Percentiles rank a stretch among this genome's conserved stretches.
Evolutionary conservation across 2,329 filamentous ascomycete genomes (phyloP).

Genomic region (Neopestalotiopsis sp.): DNA sequence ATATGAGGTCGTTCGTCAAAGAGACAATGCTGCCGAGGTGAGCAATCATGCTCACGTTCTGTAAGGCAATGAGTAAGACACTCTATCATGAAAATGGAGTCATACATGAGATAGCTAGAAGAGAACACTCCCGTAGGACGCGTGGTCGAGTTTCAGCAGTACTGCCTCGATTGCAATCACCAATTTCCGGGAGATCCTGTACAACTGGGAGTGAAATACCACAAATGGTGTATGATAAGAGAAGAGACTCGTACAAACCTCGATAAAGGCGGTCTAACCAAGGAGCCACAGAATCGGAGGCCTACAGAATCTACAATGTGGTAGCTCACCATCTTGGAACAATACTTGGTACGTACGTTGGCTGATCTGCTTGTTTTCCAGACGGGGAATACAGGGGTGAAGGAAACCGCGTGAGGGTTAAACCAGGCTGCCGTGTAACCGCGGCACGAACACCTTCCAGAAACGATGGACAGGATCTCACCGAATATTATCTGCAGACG

Average conservation of each 20-base stretch:
- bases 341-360: not conserved
- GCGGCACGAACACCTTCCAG: not conserved
- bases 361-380: not conserved
- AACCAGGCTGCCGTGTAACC: not conserved
- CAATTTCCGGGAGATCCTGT: not conserved
- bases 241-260: not conserved
- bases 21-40: not conserved
- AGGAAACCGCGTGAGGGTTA: not conserved
- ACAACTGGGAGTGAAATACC: not conserved
- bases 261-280: not conserved
- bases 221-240: not conserved
- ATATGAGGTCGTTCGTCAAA: not conserved
- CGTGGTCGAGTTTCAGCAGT: not conserved
- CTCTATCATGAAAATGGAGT: not conserved
- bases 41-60: not conserved
- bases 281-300: not conserved
- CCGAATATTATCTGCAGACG: not conserved
- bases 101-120: not conserved
- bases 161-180: not conserved
- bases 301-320: slow-evolving; percentile 3
- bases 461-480: slow-evolving; percentile 1
- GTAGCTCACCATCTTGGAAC: not conserved
- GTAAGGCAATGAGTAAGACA: not conserved
- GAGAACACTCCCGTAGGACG: not conserved
- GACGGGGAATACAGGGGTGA: not conserved